phyloP scores from a whole-genome alignment of 106 monocot species.

The Acanthochlamys bracteata region DNA sequence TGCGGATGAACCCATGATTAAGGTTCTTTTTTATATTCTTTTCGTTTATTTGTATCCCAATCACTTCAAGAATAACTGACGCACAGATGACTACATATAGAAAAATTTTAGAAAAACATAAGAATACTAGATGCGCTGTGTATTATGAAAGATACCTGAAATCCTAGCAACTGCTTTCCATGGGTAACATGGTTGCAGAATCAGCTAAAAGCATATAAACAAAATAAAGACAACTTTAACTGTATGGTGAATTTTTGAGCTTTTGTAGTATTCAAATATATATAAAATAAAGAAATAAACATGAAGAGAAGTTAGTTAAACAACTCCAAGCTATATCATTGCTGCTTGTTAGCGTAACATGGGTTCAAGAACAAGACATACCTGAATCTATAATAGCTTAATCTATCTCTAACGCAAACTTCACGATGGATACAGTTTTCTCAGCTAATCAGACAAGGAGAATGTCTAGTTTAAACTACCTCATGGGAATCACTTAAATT shows the following conservation, averaged over 20 bases:
- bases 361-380: neutral
- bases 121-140: neutral
- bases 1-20: neutral
- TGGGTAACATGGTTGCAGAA: neutral
- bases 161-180: neutral
- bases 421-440: neutral
- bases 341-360: neutral
- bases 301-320: no score
- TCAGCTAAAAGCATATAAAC: no score
- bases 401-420: neutral
- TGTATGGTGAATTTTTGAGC: no score
- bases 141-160: neutral
- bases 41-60: neutral
- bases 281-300: no score
- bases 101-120: neutral
- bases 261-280: no score
- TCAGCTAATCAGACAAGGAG: neutral
- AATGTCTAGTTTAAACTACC: neutral
- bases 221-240: no score
- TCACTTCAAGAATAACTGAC: neutral
- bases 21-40: conserved; percentile 4
- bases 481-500: no score
- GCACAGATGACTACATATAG: neutral
- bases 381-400: neutral
- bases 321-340: no score